phyloP scores from a whole-genome alignment of 1,284 basidiomycete genomes.

The Somion occarium region DNA sequence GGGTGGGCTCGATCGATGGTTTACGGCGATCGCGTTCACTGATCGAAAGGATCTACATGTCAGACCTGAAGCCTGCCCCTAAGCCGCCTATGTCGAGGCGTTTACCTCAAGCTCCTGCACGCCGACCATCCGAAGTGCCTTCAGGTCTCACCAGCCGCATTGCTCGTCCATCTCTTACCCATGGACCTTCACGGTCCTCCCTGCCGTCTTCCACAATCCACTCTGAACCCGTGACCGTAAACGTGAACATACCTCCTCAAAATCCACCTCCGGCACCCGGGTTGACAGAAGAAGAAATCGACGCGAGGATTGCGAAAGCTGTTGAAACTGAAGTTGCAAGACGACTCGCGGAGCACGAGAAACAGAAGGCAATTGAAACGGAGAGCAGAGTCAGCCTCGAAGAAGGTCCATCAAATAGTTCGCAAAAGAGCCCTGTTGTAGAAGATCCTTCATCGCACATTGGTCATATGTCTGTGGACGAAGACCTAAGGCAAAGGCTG shows the following conservation, averaged over 20 bases:
- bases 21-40: not conserved
- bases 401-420: constrained; percentile 10
- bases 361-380: constrained; percentile 30
- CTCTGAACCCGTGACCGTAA: not conserved
- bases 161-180: not conserved
- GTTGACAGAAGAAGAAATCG: constrained; percentile 64
- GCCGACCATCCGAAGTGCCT: constrained; percentile 6
- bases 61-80: constrained; percentile 42
- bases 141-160: not conserved
- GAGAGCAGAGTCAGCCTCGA: constrained; percentile 24
- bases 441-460: not conserved
- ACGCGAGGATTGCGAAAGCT: constrained; percentile 65
- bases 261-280: constrained; percentile 3
- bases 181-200: too few relatives aligned
- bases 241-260: not conserved
- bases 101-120: constrained; percentile 15
- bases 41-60: constrained; percentile 13
- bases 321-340: constrained; percentile 70
- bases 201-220: not conserved
- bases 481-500: constrained; percentile 56
- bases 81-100: constrained; percentile 35
- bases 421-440: constrained; percentile 12
- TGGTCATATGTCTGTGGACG: constrained; percentile 31
- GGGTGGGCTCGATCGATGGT: constrained; percentile 33
- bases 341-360: constrained; percentile 56